Evolutionary conservation across 441 rosid genomes (phyloP).

Genomic region (Jatropha multifida): DNA sequence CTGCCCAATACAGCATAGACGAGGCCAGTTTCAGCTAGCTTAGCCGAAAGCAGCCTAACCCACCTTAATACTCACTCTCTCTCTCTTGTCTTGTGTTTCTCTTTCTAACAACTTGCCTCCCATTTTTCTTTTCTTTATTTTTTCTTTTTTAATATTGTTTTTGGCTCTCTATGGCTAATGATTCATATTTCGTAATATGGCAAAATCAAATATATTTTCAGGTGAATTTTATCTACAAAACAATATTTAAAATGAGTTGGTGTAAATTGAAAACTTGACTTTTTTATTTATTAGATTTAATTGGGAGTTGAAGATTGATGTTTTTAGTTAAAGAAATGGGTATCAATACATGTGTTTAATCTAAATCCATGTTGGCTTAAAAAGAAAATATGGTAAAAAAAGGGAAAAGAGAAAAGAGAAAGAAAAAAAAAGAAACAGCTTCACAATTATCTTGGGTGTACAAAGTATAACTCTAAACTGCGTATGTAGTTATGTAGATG

Average conservation of each 20-base stretch:
- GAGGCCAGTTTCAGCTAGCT: slow-evolving; percentile 46
- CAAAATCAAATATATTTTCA: too few relatives aligned
- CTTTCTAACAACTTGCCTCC: slow-evolving; percentile 53
- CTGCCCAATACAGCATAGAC: slow-evolving; percentile 56
- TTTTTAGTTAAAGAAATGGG: not conserved
- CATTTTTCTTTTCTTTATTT: slow-evolving; percentile 19
- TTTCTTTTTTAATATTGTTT: slow-evolving; percentile 10
- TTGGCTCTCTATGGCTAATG: slow-evolving; percentile 4
- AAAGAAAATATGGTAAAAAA: not conserved
- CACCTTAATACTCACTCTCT: slow-evolving; percentile 10
- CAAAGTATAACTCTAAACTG: not conserved
- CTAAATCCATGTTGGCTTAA: not conserved
- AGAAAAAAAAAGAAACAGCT: not conserved
- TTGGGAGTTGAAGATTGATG: too few relatives aligned
- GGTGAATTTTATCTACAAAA: too few relatives aligned
- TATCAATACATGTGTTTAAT: not conserved
- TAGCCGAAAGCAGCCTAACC: slow-evolving; percentile 45
- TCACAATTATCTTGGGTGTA: not conserved
- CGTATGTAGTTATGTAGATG: not conserved
- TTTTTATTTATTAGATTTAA: too few relatives aligned
- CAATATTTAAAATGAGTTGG: too few relatives aligned
- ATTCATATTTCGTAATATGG: slow-evolving; percentile 4
- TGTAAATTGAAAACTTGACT: too few relatives aligned
- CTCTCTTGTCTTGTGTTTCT: slow-evolving; percentile 37
- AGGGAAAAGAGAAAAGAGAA: not conserved